Conservation (phyloP, 2,329 filamentous ascomycete species). For the Huntiella moniliformis region DNA sequence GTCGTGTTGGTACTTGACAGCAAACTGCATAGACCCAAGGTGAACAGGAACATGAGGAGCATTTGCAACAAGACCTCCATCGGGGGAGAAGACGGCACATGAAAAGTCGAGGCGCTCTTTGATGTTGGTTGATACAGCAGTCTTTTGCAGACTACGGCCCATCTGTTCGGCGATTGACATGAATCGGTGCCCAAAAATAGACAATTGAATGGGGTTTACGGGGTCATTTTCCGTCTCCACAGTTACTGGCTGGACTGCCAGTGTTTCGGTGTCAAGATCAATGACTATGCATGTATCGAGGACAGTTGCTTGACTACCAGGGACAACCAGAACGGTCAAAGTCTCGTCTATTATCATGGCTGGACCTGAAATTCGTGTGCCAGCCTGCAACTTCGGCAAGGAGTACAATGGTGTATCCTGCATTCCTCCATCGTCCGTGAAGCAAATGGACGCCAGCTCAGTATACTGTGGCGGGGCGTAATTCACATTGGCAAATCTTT, state of each 20-base stretch:
- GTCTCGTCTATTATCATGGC: slow-evolving; percentile 75
- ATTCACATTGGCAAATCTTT: slow-evolving; percentile 21
- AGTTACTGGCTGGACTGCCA: background rate
- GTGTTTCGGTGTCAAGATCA: slow-evolving; percentile 25
- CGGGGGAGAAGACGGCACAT: slow-evolving; percentile 60
- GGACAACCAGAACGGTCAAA: slow-evolving; percentile 82
- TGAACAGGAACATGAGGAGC: slow-evolving; percentile 67
- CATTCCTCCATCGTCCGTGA: slow-evolving; percentile 41
- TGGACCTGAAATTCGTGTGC: slow-evolving; percentile 57
- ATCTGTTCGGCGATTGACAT: slow-evolving; percentile 79
- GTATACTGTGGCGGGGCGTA: slow-evolving; percentile 35
- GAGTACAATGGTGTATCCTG: slow-evolving; percentile 67
- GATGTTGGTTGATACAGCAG: slow-evolving; percentile 63
- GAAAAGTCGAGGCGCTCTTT: slow-evolving; percentile 71
- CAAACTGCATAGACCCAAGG: slow-evolving; percentile 66
- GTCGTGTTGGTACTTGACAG: slow-evolving; percentile 56
- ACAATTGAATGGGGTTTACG: slow-evolving; percentile 54
- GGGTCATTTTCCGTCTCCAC: background rate
- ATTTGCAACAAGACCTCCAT: slow-evolving; percentile 59
- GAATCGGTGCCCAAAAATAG: slow-evolving; percentile 65
- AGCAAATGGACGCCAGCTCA: slow-evolving; percentile 53
- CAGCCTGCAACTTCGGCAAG: slow-evolving; percentile 52
- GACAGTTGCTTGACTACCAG: slow-evolving; percentile 54
- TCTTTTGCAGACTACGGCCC: slow-evolving; percentile 64
- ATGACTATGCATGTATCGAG: slow-evolving; percentile 80